Conservation (phyloP, 129 eudicot genomes). For the Escallonia herrerae region DNA sequence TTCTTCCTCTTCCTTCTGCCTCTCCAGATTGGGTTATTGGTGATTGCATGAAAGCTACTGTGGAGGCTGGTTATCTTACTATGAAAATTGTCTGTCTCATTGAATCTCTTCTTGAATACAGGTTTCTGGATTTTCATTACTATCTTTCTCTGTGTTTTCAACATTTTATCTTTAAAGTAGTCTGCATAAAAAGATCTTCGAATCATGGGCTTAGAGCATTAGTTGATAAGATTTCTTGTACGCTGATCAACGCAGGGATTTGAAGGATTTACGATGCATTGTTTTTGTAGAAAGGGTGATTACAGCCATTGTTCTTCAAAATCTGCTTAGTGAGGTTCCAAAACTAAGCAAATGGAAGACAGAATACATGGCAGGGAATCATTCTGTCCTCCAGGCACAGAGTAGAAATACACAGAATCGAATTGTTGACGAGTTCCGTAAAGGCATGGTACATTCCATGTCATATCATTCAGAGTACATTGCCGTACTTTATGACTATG, state of each 20-base stretch:
- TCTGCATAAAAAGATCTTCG: too few species aligned
- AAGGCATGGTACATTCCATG: constrained; percentile 43
- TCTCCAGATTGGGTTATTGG: constrained; percentile 34
- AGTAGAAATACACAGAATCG: constrained; percentile 56
- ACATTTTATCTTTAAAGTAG: background rate
- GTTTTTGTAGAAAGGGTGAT: constrained; percentile 77
- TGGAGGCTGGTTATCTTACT: constrained; percentile 42
- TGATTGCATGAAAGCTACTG: constrained; percentile 23
- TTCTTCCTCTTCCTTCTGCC: constrained; percentile 4
- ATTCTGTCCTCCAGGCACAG: constrained; percentile 39
- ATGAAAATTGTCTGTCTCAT: constrained; percentile 59
- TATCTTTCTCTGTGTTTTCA: background rate
- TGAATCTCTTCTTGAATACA: constrained; percentile 66
- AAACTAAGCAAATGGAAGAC: constrained; percentile 53
- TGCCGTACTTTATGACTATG: too few species aligned
- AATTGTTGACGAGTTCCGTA: constrained; percentile 75
- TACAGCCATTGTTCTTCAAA: constrained; percentile 63
- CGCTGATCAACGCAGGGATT: constrained; percentile 28
- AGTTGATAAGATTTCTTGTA: background rate
- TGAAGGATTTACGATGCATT: constrained; percentile 73
- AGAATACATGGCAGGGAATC: constrained; percentile 59
- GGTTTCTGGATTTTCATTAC: constrained; percentile 22
- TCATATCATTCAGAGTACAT: too few species aligned
- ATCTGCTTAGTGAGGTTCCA: constrained; percentile 50
- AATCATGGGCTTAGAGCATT: too few species aligned